These are phyloP conservation scores for Blumeria hordei DNA, from an alignment of 2,329 filamentous ascomycete genomes.

Conservation along the genomic window DNA sequence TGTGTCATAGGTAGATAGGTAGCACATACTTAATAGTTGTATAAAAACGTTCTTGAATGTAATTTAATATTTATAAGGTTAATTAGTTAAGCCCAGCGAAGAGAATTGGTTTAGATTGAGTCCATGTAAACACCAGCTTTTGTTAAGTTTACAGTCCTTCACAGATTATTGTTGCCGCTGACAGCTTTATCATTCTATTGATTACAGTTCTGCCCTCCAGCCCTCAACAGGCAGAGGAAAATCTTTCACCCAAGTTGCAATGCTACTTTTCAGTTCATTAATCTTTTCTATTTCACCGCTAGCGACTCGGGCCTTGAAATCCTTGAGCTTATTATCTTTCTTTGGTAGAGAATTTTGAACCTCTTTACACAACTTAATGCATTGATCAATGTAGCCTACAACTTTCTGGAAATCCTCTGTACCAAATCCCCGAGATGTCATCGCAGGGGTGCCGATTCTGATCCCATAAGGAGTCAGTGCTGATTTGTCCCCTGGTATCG, in stretches of 20 bases:
- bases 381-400: constrained; percentile 50
- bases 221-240: constrained; percentile 83
- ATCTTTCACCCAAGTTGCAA: constrained; percentile 59
- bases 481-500: constrained; percentile 82
- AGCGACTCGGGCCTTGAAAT: constrained; percentile 88
- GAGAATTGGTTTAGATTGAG: no score
- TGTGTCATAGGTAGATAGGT: no score
- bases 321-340: constrained; percentile 98
- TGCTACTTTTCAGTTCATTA: constrained; percentile 67
- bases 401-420: constrained; percentile 73
- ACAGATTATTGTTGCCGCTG: no score
- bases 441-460: constrained; percentile 84
- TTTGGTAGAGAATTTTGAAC: constrained; percentile 44
- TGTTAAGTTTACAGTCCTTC: no score
- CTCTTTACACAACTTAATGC: constrained; percentile 17
- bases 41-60: no score
- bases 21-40: no score
- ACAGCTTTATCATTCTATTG: no score
- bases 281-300: constrained; percentile 60
- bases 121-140: no score
- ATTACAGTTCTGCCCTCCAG: constrained; percentile 23
- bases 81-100: no score
- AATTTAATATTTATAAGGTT: no score
- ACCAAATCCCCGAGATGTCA: constrained; percentile 88
- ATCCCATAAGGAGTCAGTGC: constrained; percentile 83